These are phyloP conservation scores for Zygotorulaspora sp. DNA, from an alignment of 805 yeast species.

Conservation along the genomic window DNA sequence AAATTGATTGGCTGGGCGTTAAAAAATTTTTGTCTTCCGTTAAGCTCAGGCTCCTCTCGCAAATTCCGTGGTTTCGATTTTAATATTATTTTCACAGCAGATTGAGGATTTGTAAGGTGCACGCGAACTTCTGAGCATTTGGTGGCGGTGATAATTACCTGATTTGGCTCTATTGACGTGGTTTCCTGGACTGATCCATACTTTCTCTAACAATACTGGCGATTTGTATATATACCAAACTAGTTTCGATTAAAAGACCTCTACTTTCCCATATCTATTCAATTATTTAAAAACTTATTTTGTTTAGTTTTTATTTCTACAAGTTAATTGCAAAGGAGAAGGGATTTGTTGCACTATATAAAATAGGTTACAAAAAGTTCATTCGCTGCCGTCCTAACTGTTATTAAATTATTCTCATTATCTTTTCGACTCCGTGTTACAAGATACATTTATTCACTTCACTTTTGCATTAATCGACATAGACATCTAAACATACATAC, in stretches of 20 bases:
- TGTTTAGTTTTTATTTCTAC: not conserved
- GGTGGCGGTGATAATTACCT: conserved; percentile 1
- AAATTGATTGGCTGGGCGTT: conserved; percentile 2
- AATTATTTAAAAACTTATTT: no score
- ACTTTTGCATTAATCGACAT: not conserved
- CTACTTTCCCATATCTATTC: no score
- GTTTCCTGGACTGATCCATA: conserved; percentile 1
- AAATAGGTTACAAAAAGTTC: not conserved
- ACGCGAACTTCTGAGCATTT: conserved; percentile 1
- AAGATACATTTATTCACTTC: no score
- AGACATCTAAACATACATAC: conserved; percentile 4
- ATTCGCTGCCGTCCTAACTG: conserved; percentile 1
- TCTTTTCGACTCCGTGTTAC: no score
- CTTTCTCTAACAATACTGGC: conserved; percentile 1
- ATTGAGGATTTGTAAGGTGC: not conserved
- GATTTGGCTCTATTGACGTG: conserved; percentile 3
- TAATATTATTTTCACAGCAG: conserved; percentile 1
- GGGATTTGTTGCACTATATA: not conserved
- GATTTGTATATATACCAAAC: conserved; percentile 1
- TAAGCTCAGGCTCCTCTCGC: no score
- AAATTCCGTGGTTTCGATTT: no score
- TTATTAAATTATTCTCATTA: no score
- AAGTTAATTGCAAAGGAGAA: not conserved
- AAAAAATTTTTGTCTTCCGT: not conserved
- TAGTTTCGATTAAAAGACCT: not conserved